These are phyloP conservation scores for Hericium erinaceus DNA, from an alignment of 768 basidiomycete species.

Conservation along the genomic window DNA sequence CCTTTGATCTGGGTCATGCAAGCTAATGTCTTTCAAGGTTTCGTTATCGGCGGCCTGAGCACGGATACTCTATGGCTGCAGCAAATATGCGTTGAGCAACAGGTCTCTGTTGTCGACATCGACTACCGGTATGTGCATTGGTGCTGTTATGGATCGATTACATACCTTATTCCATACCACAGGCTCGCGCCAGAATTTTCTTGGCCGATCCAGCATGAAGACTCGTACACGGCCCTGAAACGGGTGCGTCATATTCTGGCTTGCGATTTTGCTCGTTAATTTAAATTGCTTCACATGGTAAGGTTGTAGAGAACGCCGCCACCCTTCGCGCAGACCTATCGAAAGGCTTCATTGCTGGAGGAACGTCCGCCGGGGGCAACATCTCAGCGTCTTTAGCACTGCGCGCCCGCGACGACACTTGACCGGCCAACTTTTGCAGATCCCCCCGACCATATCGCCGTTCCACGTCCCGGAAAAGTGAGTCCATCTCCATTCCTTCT, in stretches of 20 bases:
- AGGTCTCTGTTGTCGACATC: background rate
- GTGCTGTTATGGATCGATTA: too few species aligned
- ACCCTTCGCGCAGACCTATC: background rate
- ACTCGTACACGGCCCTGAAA: background rate
- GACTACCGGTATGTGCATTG: background rate
- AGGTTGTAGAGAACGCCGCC: background rate
- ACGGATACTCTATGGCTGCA: too few species aligned
- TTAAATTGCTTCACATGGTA: background rate
- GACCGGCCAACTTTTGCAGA: background rate
- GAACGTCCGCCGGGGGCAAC: background rate
- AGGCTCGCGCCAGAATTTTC: background rate
- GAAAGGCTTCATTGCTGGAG: background rate
- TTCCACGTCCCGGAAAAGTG: background rate
- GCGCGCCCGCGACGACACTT: background rate
- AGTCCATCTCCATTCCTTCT: background rate
- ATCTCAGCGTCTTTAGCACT: background rate
- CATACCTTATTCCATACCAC: background rate
- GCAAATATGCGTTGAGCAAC: background rate
- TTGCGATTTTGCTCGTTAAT: background rate
- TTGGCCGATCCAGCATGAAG: background rate
- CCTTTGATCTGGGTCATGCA: background rate
- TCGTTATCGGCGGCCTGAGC: background rate
- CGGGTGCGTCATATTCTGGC: background rate
- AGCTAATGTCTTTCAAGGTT: too few species aligned
- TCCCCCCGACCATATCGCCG: background rate